These are phyloP conservation scores for Helotiales sp. DNA, from an alignment of 2,329 filamentous ascomycete species.

Conservation along the genomic window DNA sequence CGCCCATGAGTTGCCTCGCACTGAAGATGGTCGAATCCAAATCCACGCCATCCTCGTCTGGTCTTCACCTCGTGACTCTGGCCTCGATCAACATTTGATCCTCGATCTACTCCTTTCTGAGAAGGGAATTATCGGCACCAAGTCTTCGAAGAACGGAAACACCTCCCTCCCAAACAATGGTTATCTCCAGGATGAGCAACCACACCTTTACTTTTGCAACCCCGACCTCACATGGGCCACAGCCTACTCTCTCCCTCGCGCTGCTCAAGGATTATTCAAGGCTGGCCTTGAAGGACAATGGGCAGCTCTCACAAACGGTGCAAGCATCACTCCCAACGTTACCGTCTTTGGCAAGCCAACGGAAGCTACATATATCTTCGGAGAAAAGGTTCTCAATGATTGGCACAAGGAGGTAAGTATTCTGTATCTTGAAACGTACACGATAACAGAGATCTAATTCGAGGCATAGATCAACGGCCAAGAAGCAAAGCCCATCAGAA, in stretches of 20 bases:
- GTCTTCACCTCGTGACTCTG: constrained; percentile 52
- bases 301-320: background rate
- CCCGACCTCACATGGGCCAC: constrained; percentile 10
- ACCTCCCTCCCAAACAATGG: constrained; percentile 35
- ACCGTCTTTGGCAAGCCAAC: constrained; percentile 8
- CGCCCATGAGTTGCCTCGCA: background rate
- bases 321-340: background rate
- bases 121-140: constrained; percentile 63
- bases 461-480: background rate
- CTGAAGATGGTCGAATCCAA: constrained; percentile 44
- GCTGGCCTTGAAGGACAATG: constrained; percentile 1
- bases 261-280: constrained; percentile 63
- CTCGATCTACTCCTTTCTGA: constrained; percentile 67
- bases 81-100: constrained; percentile 55
- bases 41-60: constrained; percentile 40
- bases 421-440: too few species aligned
- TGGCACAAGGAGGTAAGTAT: constrained; percentile 4
- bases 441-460: too few species aligned
- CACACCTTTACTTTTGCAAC: constrained; percentile 10
- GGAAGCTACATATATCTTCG: constrained; percentile 64
- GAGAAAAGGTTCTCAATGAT: constrained; percentile 44
- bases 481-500: constrained; percentile 41
- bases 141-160: constrained; percentile 40
- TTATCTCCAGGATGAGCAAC: constrained; percentile 10
- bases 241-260: background rate